phyloP scores from a whole-genome alignment of 78 protist genomes.

The Protostelium mycophagum region DNA sequence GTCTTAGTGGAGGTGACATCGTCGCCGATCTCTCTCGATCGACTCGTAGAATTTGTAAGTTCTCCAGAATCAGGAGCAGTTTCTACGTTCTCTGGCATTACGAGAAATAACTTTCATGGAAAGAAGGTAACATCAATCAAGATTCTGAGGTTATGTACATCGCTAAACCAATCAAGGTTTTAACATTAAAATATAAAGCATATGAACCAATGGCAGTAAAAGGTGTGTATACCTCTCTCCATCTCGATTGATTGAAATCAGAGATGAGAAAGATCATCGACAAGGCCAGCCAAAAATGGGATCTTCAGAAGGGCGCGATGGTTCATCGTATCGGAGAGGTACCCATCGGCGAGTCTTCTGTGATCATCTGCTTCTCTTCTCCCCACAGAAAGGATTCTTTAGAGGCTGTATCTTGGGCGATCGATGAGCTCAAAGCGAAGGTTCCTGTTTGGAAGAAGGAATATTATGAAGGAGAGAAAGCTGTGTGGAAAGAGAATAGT shows the following conservation, averaged over 20 bases:
- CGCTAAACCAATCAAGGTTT: slow-evolving; percentile 7
- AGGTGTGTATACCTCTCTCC: slow-evolving; percentile 9
- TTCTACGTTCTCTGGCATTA: slow-evolving; percentile 52
- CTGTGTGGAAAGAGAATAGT: slow-evolving; percentile 62
- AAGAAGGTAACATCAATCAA: neutral
- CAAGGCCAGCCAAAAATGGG: neutral
- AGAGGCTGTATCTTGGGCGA: slow-evolving; percentile 48
- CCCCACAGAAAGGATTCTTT: slow-evolving; percentile 55
- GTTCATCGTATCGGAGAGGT: slow-evolving; percentile 17
- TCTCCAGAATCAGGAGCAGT: slow-evolving; percentile 31
- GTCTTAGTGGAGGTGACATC: neutral
- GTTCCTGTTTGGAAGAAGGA: slow-evolving; percentile 82
- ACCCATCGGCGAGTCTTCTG: slow-evolving; percentile 52
- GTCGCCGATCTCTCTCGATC: neutral
- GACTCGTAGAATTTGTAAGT: neutral
- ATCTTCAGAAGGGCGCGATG: neutral
- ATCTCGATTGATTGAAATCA: neutral
- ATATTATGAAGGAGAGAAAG: slow-evolving; percentile 27
- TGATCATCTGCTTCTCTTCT: slow-evolving; percentile 42
- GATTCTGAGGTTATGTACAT: neutral
- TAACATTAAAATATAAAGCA: slow-evolving; percentile 60
- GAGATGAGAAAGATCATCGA: neutral
- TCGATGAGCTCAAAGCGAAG: slow-evolving; percentile 61
- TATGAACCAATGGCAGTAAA: slow-evolving; percentile 62
- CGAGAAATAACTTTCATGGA: slow-evolving; percentile 54